phyloP scores from a whole-genome alignment of 495 filamentous ascomycete species.

The Oidiodendron maius region DNA sequence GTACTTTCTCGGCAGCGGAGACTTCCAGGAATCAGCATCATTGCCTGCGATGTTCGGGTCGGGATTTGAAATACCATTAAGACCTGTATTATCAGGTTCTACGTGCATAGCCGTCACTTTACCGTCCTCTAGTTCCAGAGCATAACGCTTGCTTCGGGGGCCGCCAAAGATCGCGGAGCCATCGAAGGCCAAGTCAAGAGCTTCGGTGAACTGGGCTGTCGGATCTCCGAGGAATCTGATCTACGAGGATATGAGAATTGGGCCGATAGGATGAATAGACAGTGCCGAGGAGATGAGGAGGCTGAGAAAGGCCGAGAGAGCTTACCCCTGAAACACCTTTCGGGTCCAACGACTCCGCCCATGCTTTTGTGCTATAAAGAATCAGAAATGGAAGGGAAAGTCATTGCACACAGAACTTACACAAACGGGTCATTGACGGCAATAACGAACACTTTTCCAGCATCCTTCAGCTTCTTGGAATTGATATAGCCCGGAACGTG shows the following conservation, averaged over 20 bases:
- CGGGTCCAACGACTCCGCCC: constrained; percentile 70
- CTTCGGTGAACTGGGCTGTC: constrained; percentile 72
- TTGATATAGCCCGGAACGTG: constrained; percentile 82
- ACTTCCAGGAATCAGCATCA: constrained; percentile 33
- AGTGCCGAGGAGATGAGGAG: background rate
- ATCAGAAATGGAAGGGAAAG: background rate
- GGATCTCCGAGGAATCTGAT: constrained; percentile 92
- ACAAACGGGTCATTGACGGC: constrained; percentile 95
- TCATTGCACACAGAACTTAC: constrained; percentile 39
- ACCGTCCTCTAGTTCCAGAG: constrained; percentile 69
- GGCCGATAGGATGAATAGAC: background rate
- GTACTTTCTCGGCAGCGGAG: constrained; percentile 67
- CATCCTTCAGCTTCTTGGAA: constrained; percentile 63
- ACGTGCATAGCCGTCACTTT: constrained; percentile 71
- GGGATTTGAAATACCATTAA: constrained; percentile 67
- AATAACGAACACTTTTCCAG: constrained; percentile 79
- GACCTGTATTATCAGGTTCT: constrained; percentile 91
- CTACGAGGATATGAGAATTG: constrained; percentile 16
- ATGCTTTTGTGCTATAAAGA: constrained; percentile 71
- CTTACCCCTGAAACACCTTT: constrained; percentile 65
- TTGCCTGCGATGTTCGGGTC: too few species aligned
- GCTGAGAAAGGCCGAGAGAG: background rate
- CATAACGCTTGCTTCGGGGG: constrained; percentile 82
- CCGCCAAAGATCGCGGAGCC: constrained; percentile 79
- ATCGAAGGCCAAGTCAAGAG: constrained; percentile 81